A percentile compares a stretch with the other conserved stretches of the same genome.
Evolutionary conservation across 768 basidiomycete genomes (phyloP).

Genomic region (Amanita molliuscula): DNA sequence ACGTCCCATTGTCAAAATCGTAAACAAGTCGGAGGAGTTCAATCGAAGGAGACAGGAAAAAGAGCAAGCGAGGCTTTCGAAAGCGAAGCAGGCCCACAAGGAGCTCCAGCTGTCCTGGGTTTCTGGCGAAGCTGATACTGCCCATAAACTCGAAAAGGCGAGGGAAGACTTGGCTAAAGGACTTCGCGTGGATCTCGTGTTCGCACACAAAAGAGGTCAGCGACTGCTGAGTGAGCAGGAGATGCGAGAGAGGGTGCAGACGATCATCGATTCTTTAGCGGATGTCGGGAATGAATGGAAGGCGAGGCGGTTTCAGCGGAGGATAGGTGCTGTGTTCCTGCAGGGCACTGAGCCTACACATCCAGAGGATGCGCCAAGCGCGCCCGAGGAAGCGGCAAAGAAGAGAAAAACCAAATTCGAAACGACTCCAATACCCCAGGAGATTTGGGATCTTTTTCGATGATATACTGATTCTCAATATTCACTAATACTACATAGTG

Average conservation of each 20-base stretch:
- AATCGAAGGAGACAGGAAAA: slow-evolving; percentile 26
- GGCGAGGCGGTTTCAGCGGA: slow-evolving; percentile 25
- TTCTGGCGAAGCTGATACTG: slow-evolving; percentile 45
- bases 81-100: slow-evolving; percentile 32
- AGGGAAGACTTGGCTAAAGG: slow-evolving; percentile 51
- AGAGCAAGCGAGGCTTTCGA: slow-evolving; percentile 23
- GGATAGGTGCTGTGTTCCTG: slow-evolving; percentile 32
- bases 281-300: slow-evolving; percentile 50
- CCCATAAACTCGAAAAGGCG: slow-evolving; percentile 55
- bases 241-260: slow-evolving; percentile 33
- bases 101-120: slow-evolving; percentile 70
- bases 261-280: slow-evolving; percentile 28
- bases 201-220: slow-evolving; percentile 38
- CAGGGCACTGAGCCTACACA: slow-evolving; percentile 17
- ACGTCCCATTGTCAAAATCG: slow-evolving; percentile 54
- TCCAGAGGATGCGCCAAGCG: slow-evolving; percentile 5
- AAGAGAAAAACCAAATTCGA: slow-evolving; percentile 1
- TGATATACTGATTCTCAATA: neutral
- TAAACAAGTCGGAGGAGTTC: slow-evolving; percentile 33
- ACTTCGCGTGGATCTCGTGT: slow-evolving; percentile 42
- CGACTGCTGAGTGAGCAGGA: slow-evolving; percentile 18
- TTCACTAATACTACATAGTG: neutral
- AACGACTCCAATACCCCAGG: slow-evolving; percentile 1
- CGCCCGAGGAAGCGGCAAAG: slow-evolving; percentile 5
- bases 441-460: slow-evolving; percentile 4